Conservation (phyloP, 2,329 filamentous ascomycete genomes). For the Gnomoniopsis smithogilvyi region DNA sequence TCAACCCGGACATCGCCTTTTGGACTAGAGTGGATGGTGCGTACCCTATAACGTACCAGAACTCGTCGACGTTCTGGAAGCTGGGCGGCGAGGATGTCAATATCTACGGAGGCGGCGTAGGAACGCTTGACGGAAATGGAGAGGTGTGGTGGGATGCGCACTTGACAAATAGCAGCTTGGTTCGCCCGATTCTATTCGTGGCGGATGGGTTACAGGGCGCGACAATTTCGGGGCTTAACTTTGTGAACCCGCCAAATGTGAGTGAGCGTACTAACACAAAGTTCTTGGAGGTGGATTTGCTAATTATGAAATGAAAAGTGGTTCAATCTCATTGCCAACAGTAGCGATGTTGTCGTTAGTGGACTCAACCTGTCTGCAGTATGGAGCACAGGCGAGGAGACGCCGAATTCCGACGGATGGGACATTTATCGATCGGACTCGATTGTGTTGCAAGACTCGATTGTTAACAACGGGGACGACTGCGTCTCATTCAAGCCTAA, state of each 20-base stretch:
- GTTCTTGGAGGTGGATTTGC: background rate
- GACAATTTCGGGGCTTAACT: constrained; percentile 46
- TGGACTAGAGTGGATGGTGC: constrained; percentile 45
- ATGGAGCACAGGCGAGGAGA: constrained; percentile 40
- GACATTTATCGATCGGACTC: constrained; percentile 45
- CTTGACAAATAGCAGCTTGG: constrained; percentile 44
- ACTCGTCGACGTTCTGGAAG: constrained; percentile 56
- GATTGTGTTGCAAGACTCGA: constrained; percentile 53
- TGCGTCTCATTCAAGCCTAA: constrained; percentile 65
- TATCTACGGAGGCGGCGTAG: constrained; percentile 44
- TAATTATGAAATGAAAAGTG: constrained; percentile 27
- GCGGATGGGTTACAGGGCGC: constrained; percentile 48
- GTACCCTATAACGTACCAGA: constrained; percentile 56
- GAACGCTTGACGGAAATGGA: constrained; percentile 58
- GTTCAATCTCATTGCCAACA: constrained; percentile 54
- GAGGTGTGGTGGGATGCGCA: constrained; percentile 53
- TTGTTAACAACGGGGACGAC: constrained; percentile 57
- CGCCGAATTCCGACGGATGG: constrained; percentile 43
- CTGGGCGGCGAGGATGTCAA: constrained; percentile 57
- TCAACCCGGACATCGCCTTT: constrained; percentile 56
- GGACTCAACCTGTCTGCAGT: constrained; percentile 42
- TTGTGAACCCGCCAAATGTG: constrained; percentile 52
- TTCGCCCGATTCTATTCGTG: constrained; percentile 53
- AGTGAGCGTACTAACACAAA: background rate
- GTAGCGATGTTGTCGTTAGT: constrained; percentile 48